Evolutionary conservation across 1,284 basidiomycete species (phyloP), one percentile per base, ranked within the genome.

Genomic region (Trametes sp.): DNA sequence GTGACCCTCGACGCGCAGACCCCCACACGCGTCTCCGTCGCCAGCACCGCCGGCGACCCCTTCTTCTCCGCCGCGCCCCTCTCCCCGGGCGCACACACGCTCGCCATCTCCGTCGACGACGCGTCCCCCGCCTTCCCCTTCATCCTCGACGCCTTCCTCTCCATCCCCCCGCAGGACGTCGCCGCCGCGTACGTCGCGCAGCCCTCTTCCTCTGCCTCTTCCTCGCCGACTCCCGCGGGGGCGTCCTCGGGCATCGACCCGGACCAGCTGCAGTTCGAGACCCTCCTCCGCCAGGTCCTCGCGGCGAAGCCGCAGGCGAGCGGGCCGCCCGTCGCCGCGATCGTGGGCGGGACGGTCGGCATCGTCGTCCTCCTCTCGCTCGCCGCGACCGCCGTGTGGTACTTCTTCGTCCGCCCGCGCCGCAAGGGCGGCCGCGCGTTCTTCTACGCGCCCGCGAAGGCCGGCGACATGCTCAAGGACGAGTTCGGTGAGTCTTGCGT

Each of bases 391-490:
- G 51, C 51, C 4, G 23, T 53, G 10, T 53, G 51, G 51, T 53
- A 53, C 35, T 28, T 53, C 35, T 28, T 19, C 21, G 19, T 53
- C 14, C 51, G 51, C 35, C 51, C 51, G 13, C 51, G 51, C 8
- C 51, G 51, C 13, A 53, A 53, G 2, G 51, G 51, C 23, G 51
- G 51, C 2, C 35, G 51, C 11, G 35, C 51, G 23, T 53, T 53
- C 51, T 53, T 53, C 24, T 53, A 53, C 51, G 51, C 51, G 14
- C 51, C 51, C 14, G 51, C 35, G 16, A 53, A 53, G 51, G 51
- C 36, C 11, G 33, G 51, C 35, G 51, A 53, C 24, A 53, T 53
- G 51, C 36, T 53, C 4, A 10, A 36, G 23, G 51, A 41, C 51
- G 51, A 53, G 51, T 53, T 38, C 23, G 51, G 51, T 53, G 14